A percentile compares a stretch with the other conserved stretches of the same genome.
Evolutionary conservation across 768 basidiomycete species (phyloP).

Genomic region (Rhizopogon salebrosus): DNA sequence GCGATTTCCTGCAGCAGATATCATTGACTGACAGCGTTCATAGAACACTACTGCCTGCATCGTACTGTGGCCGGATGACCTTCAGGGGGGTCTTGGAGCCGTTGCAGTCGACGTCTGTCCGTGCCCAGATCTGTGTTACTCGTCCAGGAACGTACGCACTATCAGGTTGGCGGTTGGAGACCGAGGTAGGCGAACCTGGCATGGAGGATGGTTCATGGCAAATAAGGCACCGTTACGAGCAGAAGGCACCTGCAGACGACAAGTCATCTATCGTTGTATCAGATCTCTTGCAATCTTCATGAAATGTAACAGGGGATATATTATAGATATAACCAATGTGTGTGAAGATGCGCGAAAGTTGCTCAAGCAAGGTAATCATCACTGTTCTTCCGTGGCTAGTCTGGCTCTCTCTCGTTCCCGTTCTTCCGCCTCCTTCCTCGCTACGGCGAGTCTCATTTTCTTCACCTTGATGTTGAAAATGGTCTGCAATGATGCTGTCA

Average conservation of each 20-base stretch:
- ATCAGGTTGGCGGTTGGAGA: slow-evolving; percentile 65
- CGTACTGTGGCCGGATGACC: slow-evolving; percentile 63
- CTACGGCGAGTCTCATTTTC: slow-evolving; percentile 48
- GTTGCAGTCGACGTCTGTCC: slow-evolving; percentile 35
- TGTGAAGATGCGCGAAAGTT: neutral
- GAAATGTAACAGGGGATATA: slow-evolving; percentile 4
- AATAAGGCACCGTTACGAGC: slow-evolving; percentile 36
- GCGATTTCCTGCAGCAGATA: slow-evolving; percentile 5
- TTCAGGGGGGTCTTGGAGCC: slow-evolving; percentile 58
- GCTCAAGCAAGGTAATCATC: slow-evolving; percentile 13
- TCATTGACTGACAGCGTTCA: slow-evolving; percentile 5
- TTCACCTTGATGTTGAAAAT: slow-evolving; percentile 73
- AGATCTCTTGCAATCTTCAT: slow-evolving; percentile 7
- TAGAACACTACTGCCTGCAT: slow-evolving; percentile 44
- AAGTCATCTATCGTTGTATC: slow-evolving; percentile 31
- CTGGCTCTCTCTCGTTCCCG: slow-evolving; percentile 28
- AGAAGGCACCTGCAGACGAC: slow-evolving; percentile 27
- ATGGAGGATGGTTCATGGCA: slow-evolving; percentile 22
- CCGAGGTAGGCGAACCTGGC: slow-evolving; percentile 46
- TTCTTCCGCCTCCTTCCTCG: slow-evolving; percentile 42
- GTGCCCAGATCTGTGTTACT: slow-evolving; percentile 52
- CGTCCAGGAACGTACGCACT: slow-evolving; percentile 63
- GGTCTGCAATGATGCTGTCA: slow-evolving; percentile 37
- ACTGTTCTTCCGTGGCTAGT: slow-evolving; percentile 6
- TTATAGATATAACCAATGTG: slow-evolving; percentile 11